Evolutionary conservation across 2,329 filamentous ascomycete species (phyloP).

Genomic region (Penicillium sp.): DNA sequence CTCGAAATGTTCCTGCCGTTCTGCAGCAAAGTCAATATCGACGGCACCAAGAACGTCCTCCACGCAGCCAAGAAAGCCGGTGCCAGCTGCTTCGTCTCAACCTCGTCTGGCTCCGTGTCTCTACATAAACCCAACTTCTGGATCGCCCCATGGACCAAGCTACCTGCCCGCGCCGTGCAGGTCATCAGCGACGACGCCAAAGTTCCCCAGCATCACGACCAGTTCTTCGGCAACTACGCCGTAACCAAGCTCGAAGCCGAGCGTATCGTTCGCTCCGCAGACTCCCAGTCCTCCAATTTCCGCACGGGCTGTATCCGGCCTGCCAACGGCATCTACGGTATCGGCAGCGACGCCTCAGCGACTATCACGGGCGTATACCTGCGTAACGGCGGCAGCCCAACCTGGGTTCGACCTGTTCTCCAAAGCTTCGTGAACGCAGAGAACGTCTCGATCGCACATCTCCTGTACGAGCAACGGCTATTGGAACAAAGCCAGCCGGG

Average conservation of each 20-base stretch:
- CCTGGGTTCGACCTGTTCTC: conserved; percentile 44
- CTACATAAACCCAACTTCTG: conserved; percentile 43
- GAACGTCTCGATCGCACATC: conserved; percentile 53
- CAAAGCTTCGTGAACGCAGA: conserved; percentile 50
- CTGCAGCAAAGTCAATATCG: conserved; percentile 48
- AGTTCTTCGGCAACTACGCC: conserved; percentile 50
- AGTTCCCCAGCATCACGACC: conserved; percentile 37
- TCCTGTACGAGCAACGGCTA: conserved; percentile 51
- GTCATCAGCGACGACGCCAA: conserved; percentile 42
- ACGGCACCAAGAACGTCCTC: conserved; percentile 49
- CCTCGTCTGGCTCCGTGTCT: conserved; percentile 49
- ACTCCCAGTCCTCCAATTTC: conserved; percentile 38
- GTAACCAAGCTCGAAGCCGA: conserved; percentile 51
- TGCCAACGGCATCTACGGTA: conserved; percentile 51
- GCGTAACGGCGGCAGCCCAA: conserved; percentile 35
- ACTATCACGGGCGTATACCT: conserved; percentile 41
- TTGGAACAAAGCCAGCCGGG: conserved; percentile 29
- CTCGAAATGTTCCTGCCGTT: conserved; percentile 44
- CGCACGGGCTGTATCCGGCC: conserved; percentile 53
- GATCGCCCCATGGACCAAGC: conserved; percentile 42
- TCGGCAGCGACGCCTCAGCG: conserved; percentile 38
- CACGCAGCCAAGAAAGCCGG: conserved; percentile 44
- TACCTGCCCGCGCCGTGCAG: conserved; percentile 44
- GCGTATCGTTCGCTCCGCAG: conserved; percentile 46
- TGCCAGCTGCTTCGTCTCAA: conserved; percentile 50